Evolutionary conservation across 345 rosid genomes (phyloP), one percentile per base, ranked within the genome.

Genomic region (Pistacia atlantica): DNA sequence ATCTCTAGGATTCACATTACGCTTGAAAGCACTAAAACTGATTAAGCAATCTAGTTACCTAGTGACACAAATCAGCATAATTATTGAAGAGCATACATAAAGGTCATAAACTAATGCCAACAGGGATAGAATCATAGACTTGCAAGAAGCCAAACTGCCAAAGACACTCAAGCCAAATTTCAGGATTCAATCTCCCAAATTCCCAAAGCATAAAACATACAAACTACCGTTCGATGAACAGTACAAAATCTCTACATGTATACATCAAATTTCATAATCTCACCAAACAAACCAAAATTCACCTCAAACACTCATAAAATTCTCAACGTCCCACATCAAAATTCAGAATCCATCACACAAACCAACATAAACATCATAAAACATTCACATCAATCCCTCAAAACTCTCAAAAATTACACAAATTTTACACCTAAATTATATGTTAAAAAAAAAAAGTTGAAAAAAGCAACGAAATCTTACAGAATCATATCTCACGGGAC

Each of bases 401-500:
- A 55, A 20, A 4, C 48, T 58, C 38, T 25, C 17, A 56, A 60
- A 55, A 13, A 8, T 13, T 5, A 64, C 11, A 68, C 10, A 54
- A 54, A 54, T 0, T 13, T 13, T 54, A 14, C 57, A 13, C 7
- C n/a, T 33, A 31, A 31, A 22, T 49, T 7, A 45, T 17, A 38
- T 0, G 12, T 8, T 38, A 51, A 51, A 1, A 18, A 54, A 16
- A 17, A 1, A 57, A 16, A 74, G n/a, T 46, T 67, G 17, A 46
- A 22, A 8, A 51, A 59, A 58, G n/a, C 5, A 33, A 51, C 49
- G 4, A 46, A 33, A 1, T 12, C 79, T 75, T 75, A 81, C 82
- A 54, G 79, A 11, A 10, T 72, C 82, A 72, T 59, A 75, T 75
- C 22, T 28, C 52, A 78, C 8, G 65, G 71, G 28, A 51, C 2